Evolutionary conservation across 75 land plant genomes (phyloP).

Genomic region (Selaginella moellendorffii): DNA sequence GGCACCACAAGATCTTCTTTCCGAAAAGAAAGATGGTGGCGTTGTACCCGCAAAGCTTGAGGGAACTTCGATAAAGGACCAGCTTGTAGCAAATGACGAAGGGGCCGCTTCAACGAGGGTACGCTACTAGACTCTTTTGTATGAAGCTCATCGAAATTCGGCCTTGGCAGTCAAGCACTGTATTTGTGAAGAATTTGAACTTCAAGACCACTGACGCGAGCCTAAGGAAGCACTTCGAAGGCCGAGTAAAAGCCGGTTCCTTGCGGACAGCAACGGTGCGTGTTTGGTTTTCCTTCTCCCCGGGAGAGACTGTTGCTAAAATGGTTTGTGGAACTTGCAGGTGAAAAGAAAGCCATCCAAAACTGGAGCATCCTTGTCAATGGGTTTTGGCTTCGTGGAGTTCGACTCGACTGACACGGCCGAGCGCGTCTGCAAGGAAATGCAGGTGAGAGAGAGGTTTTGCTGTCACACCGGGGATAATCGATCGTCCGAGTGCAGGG

Average conservation of each 20-base stretch:
- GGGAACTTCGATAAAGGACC: background rate
- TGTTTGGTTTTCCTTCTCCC: background rate
- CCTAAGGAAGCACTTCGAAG: constrained; percentile 56
- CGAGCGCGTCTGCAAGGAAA: constrained; percentile 44
- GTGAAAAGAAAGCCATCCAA: constrained; percentile 25
- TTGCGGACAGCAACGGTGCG: constrained; percentile 60
- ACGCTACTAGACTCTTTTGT: no score
- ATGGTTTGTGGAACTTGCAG: constrained; percentile 10
- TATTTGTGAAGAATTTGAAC: constrained; percentile 85
- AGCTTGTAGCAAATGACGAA: background rate
- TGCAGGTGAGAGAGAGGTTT: constrained; percentile 46
- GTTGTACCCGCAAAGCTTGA: background rate
- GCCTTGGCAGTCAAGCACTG: constrained; percentile 45
- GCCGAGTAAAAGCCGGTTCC: constrained; percentile 38
- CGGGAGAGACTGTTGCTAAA: background rate
- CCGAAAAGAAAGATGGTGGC: constrained; percentile 12
- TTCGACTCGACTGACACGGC: constrained; percentile 84
- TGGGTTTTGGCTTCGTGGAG: constrained; percentile 91
- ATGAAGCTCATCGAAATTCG: background rate
- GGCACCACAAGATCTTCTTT: constrained; percentile 65
- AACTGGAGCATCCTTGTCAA: constrained; percentile 50
- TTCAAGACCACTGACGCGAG: constrained; percentile 63
- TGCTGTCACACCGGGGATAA: no score
- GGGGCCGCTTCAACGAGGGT: background rate
- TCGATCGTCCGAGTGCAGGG: constrained; percentile 75